A percentile compares a stretch with the other conserved stretches of the same genome.
Conservation (phyloP, 139 green algal species). For the Monoraphidium neglectum region DNA sequence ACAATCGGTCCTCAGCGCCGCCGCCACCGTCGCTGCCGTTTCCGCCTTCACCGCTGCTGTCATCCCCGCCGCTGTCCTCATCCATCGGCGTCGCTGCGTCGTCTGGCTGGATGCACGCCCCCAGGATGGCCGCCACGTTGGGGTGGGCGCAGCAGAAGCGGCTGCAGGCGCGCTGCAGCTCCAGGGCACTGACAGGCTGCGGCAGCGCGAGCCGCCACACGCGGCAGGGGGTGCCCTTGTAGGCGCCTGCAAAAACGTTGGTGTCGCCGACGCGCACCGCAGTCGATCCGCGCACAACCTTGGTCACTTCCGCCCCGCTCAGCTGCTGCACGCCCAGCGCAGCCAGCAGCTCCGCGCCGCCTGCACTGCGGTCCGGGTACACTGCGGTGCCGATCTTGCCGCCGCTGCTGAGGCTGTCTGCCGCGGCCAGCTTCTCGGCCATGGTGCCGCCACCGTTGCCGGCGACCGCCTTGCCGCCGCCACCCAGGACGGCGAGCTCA, state of each 20-base stretch:
- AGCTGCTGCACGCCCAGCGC: constrained; percentile 51
- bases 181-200: constrained; percentile 45
- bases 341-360: constrained; percentile 6
- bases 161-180: constrained; percentile 49
- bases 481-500: background rate
- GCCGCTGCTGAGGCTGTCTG: background rate
- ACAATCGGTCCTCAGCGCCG: background rate
- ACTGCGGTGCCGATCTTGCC: constrained; percentile 16
- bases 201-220: constrained; percentile 45
- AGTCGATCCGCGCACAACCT: constrained; percentile 41
- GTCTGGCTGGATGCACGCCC: constrained; percentile 52
- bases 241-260: constrained; percentile 10
- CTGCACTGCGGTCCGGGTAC: background rate
- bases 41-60: background rate
- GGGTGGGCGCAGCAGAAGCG: constrained; percentile 57
- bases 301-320: constrained; percentile 34
- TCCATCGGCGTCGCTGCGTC: constrained; percentile 29
- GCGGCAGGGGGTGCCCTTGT: constrained; percentile 24
- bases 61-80: constrained; percentile 19
- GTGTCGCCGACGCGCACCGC: constrained; percentile 22
- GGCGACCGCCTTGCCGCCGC: too few relatives aligned
- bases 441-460: too few relatives aligned
- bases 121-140: constrained; percentile 54
- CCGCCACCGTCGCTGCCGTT: too few relatives aligned
- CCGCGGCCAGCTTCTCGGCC: background rate